These are phyloP conservation scores for Rhodotorula paludigena DNA, from an alignment of 768 basidiomycete species.

Conservation along the genomic window DNA sequence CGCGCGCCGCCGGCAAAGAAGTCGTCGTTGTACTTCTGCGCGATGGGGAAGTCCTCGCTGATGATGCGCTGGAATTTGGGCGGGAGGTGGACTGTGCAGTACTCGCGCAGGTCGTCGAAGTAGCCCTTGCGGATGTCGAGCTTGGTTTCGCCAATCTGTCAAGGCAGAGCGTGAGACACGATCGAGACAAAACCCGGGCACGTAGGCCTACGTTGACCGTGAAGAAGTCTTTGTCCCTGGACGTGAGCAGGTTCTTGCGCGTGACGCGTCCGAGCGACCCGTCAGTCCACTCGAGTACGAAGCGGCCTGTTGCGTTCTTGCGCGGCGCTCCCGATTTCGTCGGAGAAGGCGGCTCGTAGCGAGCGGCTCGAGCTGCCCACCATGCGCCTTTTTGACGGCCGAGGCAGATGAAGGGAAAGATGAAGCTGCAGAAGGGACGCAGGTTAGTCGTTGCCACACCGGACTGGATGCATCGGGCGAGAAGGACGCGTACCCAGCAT, in stretches of 20 bases:
- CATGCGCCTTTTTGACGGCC: neutral
- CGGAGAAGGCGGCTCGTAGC: constrained; percentile 3
- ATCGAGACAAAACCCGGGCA: no score
- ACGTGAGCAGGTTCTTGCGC: constrained; percentile 6
- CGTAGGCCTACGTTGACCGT: constrained; percentile 1
- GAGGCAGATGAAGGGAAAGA: constrained; percentile 16
- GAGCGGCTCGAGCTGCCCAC: constrained; percentile 12
- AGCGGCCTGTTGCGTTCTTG: neutral
- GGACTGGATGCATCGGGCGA: neutral
- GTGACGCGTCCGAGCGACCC: neutral
- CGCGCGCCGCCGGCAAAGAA: constrained; percentile 14
- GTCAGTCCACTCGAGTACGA: constrained; percentile 11
- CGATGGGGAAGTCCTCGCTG: neutral
- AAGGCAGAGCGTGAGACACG: no score
- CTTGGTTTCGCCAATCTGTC: constrained; percentile 11
- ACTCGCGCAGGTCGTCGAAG: neutral
- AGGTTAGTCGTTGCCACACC: neutral
- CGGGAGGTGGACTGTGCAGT: neutral
- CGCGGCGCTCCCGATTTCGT: neutral
- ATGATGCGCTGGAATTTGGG: neutral
- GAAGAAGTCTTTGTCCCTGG: constrained; percentile 1
- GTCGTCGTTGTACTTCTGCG: neutral
- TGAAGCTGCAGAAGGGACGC: neutral
- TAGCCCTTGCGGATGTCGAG: neutral
- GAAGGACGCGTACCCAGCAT: neutral